Base-by-base conservation (phyloP, 148 eudicot species). In the Vaccinium myrtillus region DNA sequence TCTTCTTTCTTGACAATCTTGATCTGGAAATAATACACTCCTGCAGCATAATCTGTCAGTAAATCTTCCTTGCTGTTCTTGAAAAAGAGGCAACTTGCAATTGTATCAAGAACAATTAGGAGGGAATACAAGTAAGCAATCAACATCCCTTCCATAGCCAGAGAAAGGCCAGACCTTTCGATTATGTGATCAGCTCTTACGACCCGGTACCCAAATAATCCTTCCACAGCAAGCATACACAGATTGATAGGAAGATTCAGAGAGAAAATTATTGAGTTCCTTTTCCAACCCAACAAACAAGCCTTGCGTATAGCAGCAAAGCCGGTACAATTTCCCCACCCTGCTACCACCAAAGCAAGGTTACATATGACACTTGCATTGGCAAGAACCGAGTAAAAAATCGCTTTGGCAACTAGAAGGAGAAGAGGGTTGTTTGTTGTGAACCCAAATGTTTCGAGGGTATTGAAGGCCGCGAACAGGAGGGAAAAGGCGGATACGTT, bases 221-320 rank as follows among this genome's bases (percentile, higher is more conserved):
- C 79, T 27, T 84, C 86, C 30, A 84, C 78, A 18, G 86, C 86
- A 71, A 84, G 82, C 13, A 84, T 84, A 55, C 86, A 18, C 67
- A 84, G 48, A 80, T 84, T 69, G 14, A 69, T 55, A 11, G 86
- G 83, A 9, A 84, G 75, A 27, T 79, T 84, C 50, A 56, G 4
- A 2, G 79, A 79, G 15, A 84, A 48, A 9, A 30, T 50, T 18
- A 9, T 59, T 15, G 78, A 84, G 23, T 73, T 79, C 48, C 78
- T 39, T 36, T 13, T 65, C 86, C 83, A 84, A 80, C 83, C 8
- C 56, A 84, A 8, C 46, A 56, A 80, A 84, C 25, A 84, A n/a
- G 83, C 86, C 79, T 80, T 71, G 7, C 3, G 18, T 27, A 84
- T 84, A 14, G 86, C 86, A 30, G 8, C 15, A 39, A 71, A 79